A percentile compares a stretch with the other conserved stretches of the same genome.
Evolutionary conservation across 73 alveolate genomes (phyloP).

Genomic region (Tetrahymena borealis): DNA sequence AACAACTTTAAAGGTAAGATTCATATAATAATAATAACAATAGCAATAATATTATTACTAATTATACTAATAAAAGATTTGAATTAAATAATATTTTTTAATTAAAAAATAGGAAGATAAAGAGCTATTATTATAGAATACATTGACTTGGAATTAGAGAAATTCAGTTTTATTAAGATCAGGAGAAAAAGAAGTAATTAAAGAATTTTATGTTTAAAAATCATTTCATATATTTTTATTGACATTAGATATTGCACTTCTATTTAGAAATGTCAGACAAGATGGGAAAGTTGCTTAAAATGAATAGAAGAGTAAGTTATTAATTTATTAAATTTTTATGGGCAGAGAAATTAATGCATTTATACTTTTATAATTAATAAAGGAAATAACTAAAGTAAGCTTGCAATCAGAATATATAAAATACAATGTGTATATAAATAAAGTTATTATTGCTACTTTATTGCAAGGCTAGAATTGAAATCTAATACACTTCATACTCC

Average conservation of each 20-base stretch:
- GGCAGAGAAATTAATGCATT: neutral
- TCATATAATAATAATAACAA: no score
- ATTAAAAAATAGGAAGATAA: conserved; percentile 30
- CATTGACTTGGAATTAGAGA: conserved; percentile 55
- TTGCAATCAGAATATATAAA: neutral
- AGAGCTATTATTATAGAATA: conserved; percentile 32
- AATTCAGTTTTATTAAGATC: conserved; percentile 63
- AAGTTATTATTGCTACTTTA: neutral
- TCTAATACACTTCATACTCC: no score
- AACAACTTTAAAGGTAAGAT: conserved; percentile 41
- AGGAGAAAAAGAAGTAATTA: conserved; percentile 63
- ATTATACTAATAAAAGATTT: neutral
- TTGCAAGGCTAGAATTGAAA: neutral
- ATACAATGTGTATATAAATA: neutral
- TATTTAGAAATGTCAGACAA: neutral
- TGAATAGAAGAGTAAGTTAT: neutral
- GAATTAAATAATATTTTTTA: neutral
- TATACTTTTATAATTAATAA: neutral
- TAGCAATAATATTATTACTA: no score
- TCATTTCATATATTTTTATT: no score
- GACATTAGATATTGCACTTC: neutral
- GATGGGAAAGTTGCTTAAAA: neutral
- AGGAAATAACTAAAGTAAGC: neutral
- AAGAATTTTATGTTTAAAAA: no score
- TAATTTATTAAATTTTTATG: neutral